Base-by-base conservation (phyloP, 2,329 filamentous ascomycete genomes). In the Pseudogymnoascus sp. region DNA sequence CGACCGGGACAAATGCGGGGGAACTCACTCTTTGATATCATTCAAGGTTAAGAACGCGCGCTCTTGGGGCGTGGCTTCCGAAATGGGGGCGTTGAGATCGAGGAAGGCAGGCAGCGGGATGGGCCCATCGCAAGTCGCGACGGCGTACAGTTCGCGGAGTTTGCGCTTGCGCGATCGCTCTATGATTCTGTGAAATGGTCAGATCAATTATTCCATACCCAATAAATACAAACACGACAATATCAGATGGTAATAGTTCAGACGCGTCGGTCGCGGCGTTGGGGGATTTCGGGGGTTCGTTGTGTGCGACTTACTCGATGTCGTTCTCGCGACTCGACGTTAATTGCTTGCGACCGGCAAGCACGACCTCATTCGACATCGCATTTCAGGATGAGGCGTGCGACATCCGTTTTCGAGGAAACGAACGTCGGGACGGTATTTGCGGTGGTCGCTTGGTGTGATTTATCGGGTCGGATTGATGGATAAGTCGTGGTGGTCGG, bases 131-230 rank as follows among this genome's bases (percentile, higher is more conserved):
- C 88, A 89, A 82, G 90, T 85, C 71, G 84, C 83, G 21, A 54
- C 47, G 47, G 47, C 47, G 80, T 89, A 96, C 72, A 96, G 84
- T 80, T 95, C 89, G 76, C 88, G 88, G 75, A 96, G 83, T 82
- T 96, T 96, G 77, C 91, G 87, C 85, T 96, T 95, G 78, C 90
- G 89, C 82, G 89, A 91, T 77, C 83, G 83, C 81, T 89, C 85
- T 83, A 88, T 87, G 83, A 83, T 81, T 78, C 86, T 89, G 74
- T 65, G 66, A 67, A 23, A 66, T 76, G 74, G 72, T 68, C 65
- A 71, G 63, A 12, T 60, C 42, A 40, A 26, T 36, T 23, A 23
- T 21, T 2, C 39, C 26, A 5, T 60, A 31, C 11, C 5, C 14
- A 10, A 63, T 42, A 34, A 61, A 11, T 34, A 61, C 34, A 23